Percentiles rank a stretch among this genome's conserved stretches.
Conservation (phyloP, 2,329 filamentous ascomycete genomes). For the Emydomyces testavorans region DNA sequence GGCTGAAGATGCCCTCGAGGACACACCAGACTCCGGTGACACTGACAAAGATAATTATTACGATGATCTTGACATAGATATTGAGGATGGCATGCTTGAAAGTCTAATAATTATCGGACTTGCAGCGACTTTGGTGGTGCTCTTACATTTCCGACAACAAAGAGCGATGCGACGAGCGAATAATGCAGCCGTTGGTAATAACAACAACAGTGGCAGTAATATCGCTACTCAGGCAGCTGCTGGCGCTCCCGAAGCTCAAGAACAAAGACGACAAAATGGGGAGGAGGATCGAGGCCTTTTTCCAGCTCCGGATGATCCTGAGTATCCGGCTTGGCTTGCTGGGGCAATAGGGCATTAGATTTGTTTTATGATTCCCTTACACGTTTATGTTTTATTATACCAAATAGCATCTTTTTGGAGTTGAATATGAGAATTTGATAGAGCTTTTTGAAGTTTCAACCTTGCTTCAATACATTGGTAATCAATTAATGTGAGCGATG, state of each 20-base stretch:
- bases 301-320: conserved; percentile 55
- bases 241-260: conserved; percentile 20
- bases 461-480: no score
- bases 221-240: conserved; percentile 7
- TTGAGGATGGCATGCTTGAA: conserved; percentile 72
- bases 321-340: conserved; percentile 56
- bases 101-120: conserved; percentile 72
- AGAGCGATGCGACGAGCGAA: conserved; percentile 44
- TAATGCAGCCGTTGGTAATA: conserved; percentile 4
- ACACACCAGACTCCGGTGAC: conserved; percentile 10
- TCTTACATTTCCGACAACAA: conserved; percentile 72
- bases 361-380: conserved; percentile 19
- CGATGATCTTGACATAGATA: conserved; percentile 50
- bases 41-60: conserved; percentile 39
- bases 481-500: no score
- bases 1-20: conserved; percentile 10
- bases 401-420: conserved; percentile 4
- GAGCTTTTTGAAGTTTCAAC: neutral
- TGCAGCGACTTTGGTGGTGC: conserved; percentile 58
- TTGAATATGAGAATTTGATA: neutral
- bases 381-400: conserved; percentile 4
- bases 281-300: conserved; percentile 46
- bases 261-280: conserved; percentile 11
- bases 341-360: conserved; percentile 49
- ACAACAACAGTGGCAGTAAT: conserved; percentile 1